A percentile compares a stretch with the other conserved stretches of the same genome.
Evolutionary conservation across 331 rosid species (phyloP).

Genomic region (Quercus tomentella): DNA sequence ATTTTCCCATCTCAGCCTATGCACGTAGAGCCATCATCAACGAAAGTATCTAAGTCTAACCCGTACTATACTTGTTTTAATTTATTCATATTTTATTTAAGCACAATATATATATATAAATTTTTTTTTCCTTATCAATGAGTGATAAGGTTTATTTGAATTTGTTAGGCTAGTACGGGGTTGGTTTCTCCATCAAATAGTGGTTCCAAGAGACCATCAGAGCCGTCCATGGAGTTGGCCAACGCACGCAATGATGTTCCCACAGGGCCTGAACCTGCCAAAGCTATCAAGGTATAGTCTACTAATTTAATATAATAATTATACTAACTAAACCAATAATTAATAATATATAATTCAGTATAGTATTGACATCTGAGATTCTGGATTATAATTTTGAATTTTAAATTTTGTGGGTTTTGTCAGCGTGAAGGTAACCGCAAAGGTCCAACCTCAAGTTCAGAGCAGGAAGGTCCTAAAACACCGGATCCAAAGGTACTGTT

Average conservation of each 20-base stretch:
- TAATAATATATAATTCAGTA: slow-evolving; percentile 8
- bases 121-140: background rate
- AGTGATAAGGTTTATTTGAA: slow-evolving; percentile 7
- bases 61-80: background rate
- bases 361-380: slow-evolving; percentile 20
- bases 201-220: slow-evolving; percentile 64
- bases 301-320: background rate
- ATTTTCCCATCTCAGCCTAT: slow-evolving; percentile 99
- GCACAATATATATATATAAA: background rate
- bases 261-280: slow-evolving; percentile 53
- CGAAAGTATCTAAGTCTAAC: slow-evolving; percentile 34
- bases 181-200: slow-evolving; percentile 43
- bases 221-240: slow-evolving; percentile 70
- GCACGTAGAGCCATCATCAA: slow-evolving; percentile 72
- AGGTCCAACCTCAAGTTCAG: slow-evolving; percentile 88
- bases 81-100: background rate
- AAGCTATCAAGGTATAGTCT: slow-evolving; percentile 51
- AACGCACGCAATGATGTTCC: slow-evolving; percentile 38
- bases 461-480: slow-evolving; percentile 86
- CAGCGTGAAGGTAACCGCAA: slow-evolving; percentile 73
- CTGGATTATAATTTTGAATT: background rate
- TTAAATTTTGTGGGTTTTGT: background rate
- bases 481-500: slow-evolving; percentile 83
- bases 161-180: slow-evolving; percentile 39
- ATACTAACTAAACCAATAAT: background rate